These are phyloP conservation scores for Teratosphaeria destructans DNA, from an alignment of 2,329 filamentous ascomycete species.

Conservation along the genomic window DNA sequence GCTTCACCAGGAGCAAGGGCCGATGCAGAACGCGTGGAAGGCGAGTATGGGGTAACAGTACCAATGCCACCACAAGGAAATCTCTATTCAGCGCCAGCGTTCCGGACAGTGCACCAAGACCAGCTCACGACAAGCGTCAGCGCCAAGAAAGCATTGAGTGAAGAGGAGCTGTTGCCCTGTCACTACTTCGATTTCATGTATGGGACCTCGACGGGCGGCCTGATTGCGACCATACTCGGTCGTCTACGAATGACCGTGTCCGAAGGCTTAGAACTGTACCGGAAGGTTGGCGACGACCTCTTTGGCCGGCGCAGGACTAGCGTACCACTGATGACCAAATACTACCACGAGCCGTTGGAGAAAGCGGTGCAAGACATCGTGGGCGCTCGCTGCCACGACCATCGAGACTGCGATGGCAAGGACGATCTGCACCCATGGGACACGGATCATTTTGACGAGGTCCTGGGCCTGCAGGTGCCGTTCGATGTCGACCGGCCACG, in stretches of 20 bases:
- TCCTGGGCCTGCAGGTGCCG: slow-evolving; percentile 10
- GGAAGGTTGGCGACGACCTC: slow-evolving; percentile 37
- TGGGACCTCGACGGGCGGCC: slow-evolving; percentile 42
- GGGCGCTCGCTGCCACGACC: slow-evolving; percentile 33
- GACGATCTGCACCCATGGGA: slow-evolving; percentile 37
- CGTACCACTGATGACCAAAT: slow-evolving; percentile 39
- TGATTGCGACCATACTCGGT: slow-evolving; percentile 42
- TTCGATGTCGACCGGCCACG: slow-evolving; percentile 24
- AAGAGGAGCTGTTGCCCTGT: slow-evolving; percentile 37
- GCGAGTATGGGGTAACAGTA: slow-evolving; percentile 7
- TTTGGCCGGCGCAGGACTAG: slow-evolving; percentile 36
- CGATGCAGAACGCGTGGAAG: slow-evolving; percentile 7
- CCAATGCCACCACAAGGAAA: background rate
- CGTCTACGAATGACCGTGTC: slow-evolving; percentile 40
- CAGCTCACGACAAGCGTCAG: slow-evolving; percentile 11
- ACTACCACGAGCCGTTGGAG: slow-evolving; percentile 39
- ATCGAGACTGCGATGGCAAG: slow-evolving; percentile 31
- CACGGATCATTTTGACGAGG: slow-evolving; percentile 6
- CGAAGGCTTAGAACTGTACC: slow-evolving; percentile 38
- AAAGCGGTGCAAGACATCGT: slow-evolving; percentile 38
- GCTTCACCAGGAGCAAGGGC: background rate
- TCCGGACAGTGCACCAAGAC: slow-evolving; percentile 9
- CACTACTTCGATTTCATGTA: slow-evolving; percentile 47
- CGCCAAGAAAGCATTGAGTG: slow-evolving; percentile 23
- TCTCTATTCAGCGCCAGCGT: slow-evolving; percentile 5